A percentile compares a stretch with the other conserved stretches of the same genome.
Conservation (phyloP, 2,329 filamentous ascomycete genomes). For the Fusarium domesticum region DNA sequence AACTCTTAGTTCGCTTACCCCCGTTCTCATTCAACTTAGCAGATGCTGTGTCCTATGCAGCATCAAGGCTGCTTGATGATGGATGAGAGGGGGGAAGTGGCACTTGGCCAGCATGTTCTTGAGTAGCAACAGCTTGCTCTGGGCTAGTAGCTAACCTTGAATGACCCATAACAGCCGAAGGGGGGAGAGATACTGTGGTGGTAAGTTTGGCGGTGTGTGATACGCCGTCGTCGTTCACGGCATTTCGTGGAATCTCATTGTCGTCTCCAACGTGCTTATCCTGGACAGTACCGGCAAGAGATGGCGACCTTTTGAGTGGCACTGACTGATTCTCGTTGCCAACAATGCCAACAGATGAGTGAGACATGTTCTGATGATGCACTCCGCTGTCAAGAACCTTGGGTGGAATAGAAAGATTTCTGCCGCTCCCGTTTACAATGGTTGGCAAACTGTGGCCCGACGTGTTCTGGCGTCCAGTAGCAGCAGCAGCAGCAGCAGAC, state of each 20-base stretch:
- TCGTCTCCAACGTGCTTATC: background rate
- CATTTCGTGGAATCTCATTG: constrained; percentile 1
- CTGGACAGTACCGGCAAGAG: background rate
- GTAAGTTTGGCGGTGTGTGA: constrained; percentile 1
- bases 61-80: constrained; percentile 10
- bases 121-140: constrained; percentile 1
- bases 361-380: background rate
- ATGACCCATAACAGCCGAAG: constrained; percentile 18
- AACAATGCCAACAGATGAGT: background rate
- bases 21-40: background rate
- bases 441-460: constrained; percentile 1
- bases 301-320: background rate
- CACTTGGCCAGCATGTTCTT: constrained; percentile 1
- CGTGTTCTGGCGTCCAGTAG: constrained; percentile 4
- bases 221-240: constrained; percentile 8
- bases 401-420: background rate
- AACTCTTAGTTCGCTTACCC: background rate
- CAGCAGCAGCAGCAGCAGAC: constrained; percentile 30
- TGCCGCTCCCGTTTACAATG: constrained; percentile 14
- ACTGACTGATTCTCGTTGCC: background rate
- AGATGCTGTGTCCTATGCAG: constrained; percentile 25
- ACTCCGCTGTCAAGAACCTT: background rate
- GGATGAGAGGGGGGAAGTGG: background rate
- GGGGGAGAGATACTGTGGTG: constrained; percentile 23
- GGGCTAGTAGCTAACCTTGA: constrained; percentile 13